These are phyloP conservation scores for Leishmania braziliensis DNA, from an alignment of 208 protist species.

Conservation along the genomic window DNA sequence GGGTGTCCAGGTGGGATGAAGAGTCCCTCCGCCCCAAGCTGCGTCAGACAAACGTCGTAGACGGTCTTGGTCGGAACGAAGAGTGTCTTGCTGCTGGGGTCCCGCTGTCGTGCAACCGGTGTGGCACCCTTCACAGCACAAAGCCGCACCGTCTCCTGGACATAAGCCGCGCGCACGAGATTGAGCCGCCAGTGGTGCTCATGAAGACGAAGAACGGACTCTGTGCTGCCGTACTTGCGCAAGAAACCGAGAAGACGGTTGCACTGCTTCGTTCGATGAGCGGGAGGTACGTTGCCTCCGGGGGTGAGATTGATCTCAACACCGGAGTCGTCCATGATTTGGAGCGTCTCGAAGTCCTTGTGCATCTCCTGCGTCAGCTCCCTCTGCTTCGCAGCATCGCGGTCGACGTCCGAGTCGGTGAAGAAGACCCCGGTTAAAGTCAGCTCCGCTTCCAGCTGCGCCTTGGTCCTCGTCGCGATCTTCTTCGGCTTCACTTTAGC, in stretches of 20 bases:
- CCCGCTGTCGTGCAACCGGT: conserved; percentile 35
- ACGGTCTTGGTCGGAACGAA: conserved; percentile 50
- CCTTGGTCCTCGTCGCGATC: conserved; percentile 11
- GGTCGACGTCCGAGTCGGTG: conserved; percentile 43
- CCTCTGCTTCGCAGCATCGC: conserved; percentile 34
- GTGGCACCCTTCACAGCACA: conserved; percentile 51
- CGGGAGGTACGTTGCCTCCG: conserved; percentile 43
- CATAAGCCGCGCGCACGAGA: conserved; percentile 45
- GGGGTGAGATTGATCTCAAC: conserved; percentile 40
- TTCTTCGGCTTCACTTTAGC: conserved; percentile 14
- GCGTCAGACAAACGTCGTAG: conserved; percentile 53
- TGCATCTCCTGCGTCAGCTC: conserved; percentile 41
- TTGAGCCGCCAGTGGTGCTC: conserved; percentile 66
- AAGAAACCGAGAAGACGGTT: conserved; percentile 46
- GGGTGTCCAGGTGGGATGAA: conserved; percentile 57
- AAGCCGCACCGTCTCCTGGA: conserved; percentile 55
- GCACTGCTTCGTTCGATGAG: conserved; percentile 45
- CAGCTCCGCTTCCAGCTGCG: conserved; percentile 35
- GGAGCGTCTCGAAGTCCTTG: conserved; percentile 41
- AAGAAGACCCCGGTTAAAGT: conserved; percentile 53
- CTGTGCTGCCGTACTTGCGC: conserved; percentile 43
- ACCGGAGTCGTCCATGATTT: conserved; percentile 45
- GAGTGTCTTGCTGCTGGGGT: conserved; percentile 37
- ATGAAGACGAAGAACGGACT: conserved; percentile 47
- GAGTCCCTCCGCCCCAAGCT: conserved; percentile 46